phyloP scores from a whole-genome alignment of 2,329 filamentous ascomycete species.

The Exophiala bonariae region DNA sequence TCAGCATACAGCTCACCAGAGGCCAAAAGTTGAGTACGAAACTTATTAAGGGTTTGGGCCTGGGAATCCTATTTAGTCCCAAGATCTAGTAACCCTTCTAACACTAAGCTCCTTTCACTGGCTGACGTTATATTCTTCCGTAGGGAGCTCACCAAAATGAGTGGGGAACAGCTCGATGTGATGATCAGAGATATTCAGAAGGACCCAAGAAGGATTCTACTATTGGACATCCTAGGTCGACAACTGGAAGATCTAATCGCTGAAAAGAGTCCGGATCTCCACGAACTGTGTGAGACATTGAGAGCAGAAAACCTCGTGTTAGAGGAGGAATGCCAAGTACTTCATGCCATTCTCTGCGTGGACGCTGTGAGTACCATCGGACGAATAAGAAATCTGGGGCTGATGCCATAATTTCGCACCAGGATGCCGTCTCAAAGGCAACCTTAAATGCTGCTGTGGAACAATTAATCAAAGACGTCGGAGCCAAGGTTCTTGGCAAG shows the following conservation, averaged over 20 bases:
- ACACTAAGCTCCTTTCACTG: slow-evolving; percentile 1
- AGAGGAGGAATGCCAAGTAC: slow-evolving; percentile 16
- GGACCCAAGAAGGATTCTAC: slow-evolving; percentile 25
- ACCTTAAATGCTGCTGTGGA: neutral
- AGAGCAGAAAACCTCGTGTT: slow-evolving; percentile 19
- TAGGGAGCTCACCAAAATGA: slow-evolving; percentile 19
- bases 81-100: slow-evolving; percentile 17
- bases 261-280: slow-evolving; percentile 21
- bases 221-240: slow-evolving; percentile 26
- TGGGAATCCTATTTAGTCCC: slow-evolving; percentile 9
- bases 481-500: slow-evolving; percentile 3
- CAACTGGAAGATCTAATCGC: slow-evolving; percentile 20
- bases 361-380: slow-evolving; percentile 6
- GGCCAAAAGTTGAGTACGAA: slow-evolving; percentile 12
- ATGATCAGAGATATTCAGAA: slow-evolving; percentile 16
- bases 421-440: slow-evolving; percentile 1
- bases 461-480: slow-evolving; percentile 2
- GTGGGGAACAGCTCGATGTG: slow-evolving; percentile 6
- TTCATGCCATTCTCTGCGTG: slow-evolving; percentile 11
- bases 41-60: slow-evolving; percentile 10
- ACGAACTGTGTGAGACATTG: slow-evolving; percentile 21
- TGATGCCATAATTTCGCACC: neutral
- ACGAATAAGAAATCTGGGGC: slow-evolving; percentile 3
- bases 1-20: slow-evolving; percentile 14
- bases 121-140: slow-evolving; percentile 4